Evolutionary conservation across 148 eudicot genomes (phyloP).

Genomic region (Chenopodium suecicum): DNA sequence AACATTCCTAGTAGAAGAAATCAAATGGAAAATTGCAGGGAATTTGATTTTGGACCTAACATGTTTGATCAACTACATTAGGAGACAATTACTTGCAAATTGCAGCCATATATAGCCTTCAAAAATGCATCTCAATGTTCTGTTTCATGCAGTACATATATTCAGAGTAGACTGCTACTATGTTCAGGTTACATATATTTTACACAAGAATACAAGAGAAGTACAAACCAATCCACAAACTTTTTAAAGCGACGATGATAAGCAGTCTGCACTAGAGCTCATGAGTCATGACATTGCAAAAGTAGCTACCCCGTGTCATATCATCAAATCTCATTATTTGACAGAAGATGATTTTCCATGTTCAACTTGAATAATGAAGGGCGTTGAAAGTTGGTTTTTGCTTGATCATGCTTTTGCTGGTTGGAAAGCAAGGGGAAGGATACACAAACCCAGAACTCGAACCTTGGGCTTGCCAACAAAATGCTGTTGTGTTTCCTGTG

Average conservation of each 20-base stretch:
- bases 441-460: slow-evolving; percentile 54
- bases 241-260: neutral
- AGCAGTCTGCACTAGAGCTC: neutral
- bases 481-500: slow-evolving; percentile 45
- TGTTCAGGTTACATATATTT: neutral
- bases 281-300: neutral
- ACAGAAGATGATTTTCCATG: neutral
- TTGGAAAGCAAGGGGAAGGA: slow-evolving; percentile 66
- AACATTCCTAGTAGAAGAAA: neutral
- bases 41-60: neutral
- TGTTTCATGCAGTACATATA: neutral
- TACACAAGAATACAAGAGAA: neutral
- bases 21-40: neutral
- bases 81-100: neutral
- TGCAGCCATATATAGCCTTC: too few species aligned
- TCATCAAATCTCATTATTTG: neutral
- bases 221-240: neutral
- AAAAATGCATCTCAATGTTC: neutral
- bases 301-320: neutral
- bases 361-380: slow-evolving; percentile 26
- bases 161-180: neutral
- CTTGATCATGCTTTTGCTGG: slow-evolving; percentile 20
- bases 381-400: slow-evolving; percentile 23
- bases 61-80: too few species aligned
- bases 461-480: slow-evolving; percentile 90